Evolutionary conservation across 345 rosid genomes (phyloP).

Genomic region (Corchorus olitorius): DNA sequence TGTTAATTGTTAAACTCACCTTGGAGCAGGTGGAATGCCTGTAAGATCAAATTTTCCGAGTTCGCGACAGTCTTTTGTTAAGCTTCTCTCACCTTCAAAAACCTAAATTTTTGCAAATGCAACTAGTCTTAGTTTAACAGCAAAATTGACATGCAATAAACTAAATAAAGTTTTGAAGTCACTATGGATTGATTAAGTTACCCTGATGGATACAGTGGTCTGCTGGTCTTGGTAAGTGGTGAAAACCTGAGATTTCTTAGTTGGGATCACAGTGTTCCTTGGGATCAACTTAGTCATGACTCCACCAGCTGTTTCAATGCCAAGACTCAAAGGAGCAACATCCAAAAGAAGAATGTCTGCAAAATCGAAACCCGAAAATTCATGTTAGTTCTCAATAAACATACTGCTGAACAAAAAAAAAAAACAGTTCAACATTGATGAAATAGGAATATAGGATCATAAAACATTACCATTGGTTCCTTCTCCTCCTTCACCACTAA

Average conservation of each 20-base stretch:
- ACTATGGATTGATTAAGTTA: background rate
- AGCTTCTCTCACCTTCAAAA: slow-evolving; percentile 24
- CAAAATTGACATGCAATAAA: no score
- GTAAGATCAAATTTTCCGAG: slow-evolving; percentile 21
- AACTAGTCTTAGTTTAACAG: background rate
- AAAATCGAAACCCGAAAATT: background rate
- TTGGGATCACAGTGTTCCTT: slow-evolving; percentile 30
- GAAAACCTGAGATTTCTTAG: slow-evolving; percentile 31
- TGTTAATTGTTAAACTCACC: background rate
- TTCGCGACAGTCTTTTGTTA: slow-evolving; percentile 22
- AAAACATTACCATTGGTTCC: background rate
- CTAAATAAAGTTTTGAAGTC: background rate
- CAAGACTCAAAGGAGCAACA: slow-evolving; percentile 20
- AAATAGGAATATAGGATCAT: background rate
- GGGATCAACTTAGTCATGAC: slow-evolving; percentile 27
- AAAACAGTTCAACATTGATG: background rate
- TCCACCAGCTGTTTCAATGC: slow-evolving; percentile 29
- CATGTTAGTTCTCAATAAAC: background rate
- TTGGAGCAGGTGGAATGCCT: slow-evolving; percentile 27
- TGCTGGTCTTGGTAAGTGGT: slow-evolving; percentile 31
- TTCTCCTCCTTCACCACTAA: slow-evolving; percentile 19
- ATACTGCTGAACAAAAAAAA: no score
- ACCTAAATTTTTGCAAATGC: slow-evolving; percentile 7
- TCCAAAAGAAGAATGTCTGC: slow-evolving; percentile 22
- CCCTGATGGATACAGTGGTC: slow-evolving; percentile 27